A percentile compares a stretch with the other conserved stretches of the same genome.
Conservation (phyloP, 495 filamentous ascomycete species). For the Penicillium cosmopolitanum region DNA sequence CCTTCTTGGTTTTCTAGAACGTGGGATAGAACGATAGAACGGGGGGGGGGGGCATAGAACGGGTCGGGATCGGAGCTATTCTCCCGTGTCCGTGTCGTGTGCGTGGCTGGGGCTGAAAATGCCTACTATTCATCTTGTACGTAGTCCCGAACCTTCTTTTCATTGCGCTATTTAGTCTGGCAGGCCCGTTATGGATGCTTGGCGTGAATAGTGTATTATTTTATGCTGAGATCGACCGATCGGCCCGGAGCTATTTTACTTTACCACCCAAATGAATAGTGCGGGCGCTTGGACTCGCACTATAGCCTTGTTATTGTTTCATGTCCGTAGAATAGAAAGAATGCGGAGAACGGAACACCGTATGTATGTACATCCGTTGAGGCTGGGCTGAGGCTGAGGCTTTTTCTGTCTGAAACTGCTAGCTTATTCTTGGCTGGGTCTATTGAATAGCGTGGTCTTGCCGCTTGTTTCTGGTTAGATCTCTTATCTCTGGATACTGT, state of each 20-base stretch:
- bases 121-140: too few relatives aligned
- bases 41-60: too few relatives aligned
- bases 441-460: not conserved
- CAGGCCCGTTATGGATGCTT: too few relatives aligned
- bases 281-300: not conserved
- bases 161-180: too few relatives aligned
- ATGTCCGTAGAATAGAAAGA: not conserved
- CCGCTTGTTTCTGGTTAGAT: not conserved
- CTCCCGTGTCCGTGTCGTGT: too few relatives aligned
- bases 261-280: not conserved
- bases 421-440: not conserved
- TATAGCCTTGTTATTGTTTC: not conserved
- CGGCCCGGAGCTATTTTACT: not conserved
- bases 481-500: not conserved
- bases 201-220: not conserved
- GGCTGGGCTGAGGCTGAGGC: not conserved
- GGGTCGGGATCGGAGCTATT: too few relatives aligned
- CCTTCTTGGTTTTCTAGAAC: not conserved
- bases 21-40: too few relatives aligned
- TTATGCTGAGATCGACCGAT: constrained; percentile 5
- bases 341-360: not conserved
- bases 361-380: not conserved
- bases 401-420: not conserved
- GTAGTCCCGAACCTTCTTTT: too few relatives aligned
- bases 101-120: too few relatives aligned